Percentiles rank a stretch among this genome's conserved stretches.
Evolutionary conservation across 2,329 filamentous ascomycete genomes (phyloP).

Genomic region (Sporothrix brasiliensis): DNA sequence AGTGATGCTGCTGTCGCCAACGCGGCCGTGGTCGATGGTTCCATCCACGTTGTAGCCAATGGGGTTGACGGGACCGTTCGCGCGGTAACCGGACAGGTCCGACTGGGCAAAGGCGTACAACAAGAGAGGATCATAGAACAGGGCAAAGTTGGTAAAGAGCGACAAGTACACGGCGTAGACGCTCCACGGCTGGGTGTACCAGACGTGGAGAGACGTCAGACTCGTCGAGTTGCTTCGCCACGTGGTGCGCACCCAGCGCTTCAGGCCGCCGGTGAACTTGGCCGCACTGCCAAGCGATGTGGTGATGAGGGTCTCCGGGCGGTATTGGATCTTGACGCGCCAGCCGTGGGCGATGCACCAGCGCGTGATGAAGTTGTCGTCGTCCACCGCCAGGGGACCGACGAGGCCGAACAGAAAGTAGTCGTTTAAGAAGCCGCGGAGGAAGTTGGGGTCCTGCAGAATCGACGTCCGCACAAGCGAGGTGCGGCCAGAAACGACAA

Average conservation of each 20-base stretch:
- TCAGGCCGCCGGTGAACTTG: constrained; percentile 57
- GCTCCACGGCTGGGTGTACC: constrained; percentile 53
- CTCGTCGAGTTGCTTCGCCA: constrained; percentile 59
- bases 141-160: constrained; percentile 58
- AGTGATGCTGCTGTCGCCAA: background rate
- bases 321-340: constrained; percentile 59
- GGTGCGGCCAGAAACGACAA: constrained; percentile 60
- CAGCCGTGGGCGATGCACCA: constrained; percentile 55
- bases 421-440: constrained; percentile 53
- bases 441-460: constrained; percentile 50
- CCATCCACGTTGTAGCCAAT: background rate
- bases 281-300: constrained; percentile 53
- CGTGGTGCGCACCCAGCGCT: constrained; percentile 61
- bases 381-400: constrained; percentile 56
- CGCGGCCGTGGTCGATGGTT: background rate
- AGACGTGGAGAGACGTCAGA: constrained; percentile 49
- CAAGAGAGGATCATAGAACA: constrained; percentile 55
- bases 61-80: background rate
- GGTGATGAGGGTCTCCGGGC: constrained; percentile 51
- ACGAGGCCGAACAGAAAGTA: constrained; percentile 51
- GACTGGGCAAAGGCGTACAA: constrained; percentile 40
- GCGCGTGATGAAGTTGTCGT: constrained; percentile 65
- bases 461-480: constrained; percentile 55
- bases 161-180: constrained; percentile 60
- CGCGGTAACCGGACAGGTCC: constrained; percentile 3